Evolutionary conservation across 495 filamentous ascomycete species (phyloP).

Genomic region (Annulohypoxylon nitens): DNA sequence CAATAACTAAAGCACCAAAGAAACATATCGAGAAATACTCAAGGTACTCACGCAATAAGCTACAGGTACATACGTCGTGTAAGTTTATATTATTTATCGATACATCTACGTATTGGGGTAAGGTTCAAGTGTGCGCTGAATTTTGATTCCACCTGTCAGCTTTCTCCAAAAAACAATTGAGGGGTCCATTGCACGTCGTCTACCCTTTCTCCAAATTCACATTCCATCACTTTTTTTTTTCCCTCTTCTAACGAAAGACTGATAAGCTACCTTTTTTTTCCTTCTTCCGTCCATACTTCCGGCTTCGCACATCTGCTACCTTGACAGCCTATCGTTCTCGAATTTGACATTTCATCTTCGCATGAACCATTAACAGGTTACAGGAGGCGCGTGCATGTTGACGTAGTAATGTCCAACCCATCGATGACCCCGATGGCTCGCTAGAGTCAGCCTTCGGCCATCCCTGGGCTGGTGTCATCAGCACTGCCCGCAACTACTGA

Average conservation of each 20-base stretch:
- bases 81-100: not conserved
- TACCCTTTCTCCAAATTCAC: slow-evolving; percentile 12
- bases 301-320: too few species aligned
- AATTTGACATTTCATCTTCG: too few species aligned
- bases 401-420: not conserved
- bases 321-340: too few species aligned
- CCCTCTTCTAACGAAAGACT: not conserved
- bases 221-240: not conserved
- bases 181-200: slow-evolving; percentile 3
- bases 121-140: not conserved
- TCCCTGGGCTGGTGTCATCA: not conserved
- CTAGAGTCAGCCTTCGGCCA: slow-evolving; percentile 11
- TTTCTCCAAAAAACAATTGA: slow-evolving; percentile 15
- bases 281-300: not conserved
- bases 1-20: too few species aligned
- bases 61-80: slow-evolving; percentile 8
- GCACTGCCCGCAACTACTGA: not conserved
- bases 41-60: not conserved
- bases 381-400: too few species aligned
- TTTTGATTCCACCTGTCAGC: slow-evolving; percentile 11
- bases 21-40: too few species aligned
- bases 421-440: not conserved
- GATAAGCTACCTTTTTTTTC: not conserved
- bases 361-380: too few species aligned
- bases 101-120: not conserved